Percentiles rank a stretch among this genome's conserved stretches.
Conservation (phyloP, 352 stramenopile genomes). For the Globisporangium nodosum region DNA sequence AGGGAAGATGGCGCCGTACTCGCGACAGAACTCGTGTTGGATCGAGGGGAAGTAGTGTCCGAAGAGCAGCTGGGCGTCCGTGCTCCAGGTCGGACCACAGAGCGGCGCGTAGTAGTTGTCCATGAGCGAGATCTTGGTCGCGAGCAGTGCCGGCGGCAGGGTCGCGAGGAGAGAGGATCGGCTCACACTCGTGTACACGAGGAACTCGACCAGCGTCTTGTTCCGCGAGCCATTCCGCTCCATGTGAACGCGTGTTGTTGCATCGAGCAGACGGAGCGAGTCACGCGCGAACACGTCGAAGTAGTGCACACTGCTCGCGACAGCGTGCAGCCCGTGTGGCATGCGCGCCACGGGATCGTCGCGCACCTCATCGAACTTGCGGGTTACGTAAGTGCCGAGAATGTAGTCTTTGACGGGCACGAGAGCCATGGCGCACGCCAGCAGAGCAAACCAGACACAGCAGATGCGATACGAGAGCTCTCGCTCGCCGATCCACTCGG, state of each 20-base stretch:
- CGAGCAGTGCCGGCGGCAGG: constrained; percentile 16
- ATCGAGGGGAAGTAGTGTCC: constrained; percentile 28
- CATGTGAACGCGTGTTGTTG: no score
- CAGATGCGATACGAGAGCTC: constrained; percentile 21
- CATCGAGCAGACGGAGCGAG: no score
- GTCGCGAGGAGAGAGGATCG: constrained; percentile 19
- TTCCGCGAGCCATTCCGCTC: no score
- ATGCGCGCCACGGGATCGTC: constrained; percentile 26
- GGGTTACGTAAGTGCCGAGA: constrained; percentile 32
- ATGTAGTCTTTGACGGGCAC: constrained; percentile 38
- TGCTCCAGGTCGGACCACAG: constrained; percentile 22
- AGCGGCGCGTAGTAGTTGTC: constrained; percentile 28
- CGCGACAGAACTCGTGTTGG: no score
- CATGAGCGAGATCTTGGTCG: constrained; percentile 24
- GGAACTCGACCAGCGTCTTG: constrained; percentile 13
- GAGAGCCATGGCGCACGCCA: constrained; percentile 15
- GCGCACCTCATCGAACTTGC: constrained; percentile 34
- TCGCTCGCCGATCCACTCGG: not conserved
- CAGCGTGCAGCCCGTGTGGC: constrained; percentile 28
- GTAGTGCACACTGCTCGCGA: constrained; percentile 1
- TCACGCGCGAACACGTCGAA: no score
- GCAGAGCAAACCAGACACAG: constrained; percentile 13
- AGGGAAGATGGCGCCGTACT: no score
- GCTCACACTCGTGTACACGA: constrained; percentile 24
- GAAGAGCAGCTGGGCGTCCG: constrained; percentile 26